Evolutionary conservation across 164 flowering plant genomes (phyloP), one percentile per base, ranked within the genome.

Genomic region (Protea cynaroides): DNA sequence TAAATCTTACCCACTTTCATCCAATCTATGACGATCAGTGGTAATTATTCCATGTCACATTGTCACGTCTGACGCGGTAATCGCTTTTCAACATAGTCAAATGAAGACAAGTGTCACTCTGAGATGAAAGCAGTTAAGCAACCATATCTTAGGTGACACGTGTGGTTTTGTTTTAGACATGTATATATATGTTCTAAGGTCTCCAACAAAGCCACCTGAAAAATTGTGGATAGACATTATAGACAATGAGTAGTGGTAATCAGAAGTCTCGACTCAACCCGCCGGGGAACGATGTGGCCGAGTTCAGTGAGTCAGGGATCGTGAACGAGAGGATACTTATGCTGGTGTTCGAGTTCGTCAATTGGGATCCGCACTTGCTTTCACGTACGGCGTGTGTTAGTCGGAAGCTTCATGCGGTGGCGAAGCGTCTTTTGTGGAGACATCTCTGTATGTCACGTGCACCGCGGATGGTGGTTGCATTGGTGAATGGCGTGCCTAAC

Each of bases 391-490:
- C 94, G 18, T 74, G 86, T n/a, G 88, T 89, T 0, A 82, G 70
- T 70, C 80, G 87, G 40, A 82, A 81, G 70, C 84, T 89, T 9
- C 78, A 81, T 0, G 97, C 96, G 13, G 60, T 89, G 19, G 92
- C 94, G 1, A 78, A 74, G 56, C 79, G 96, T 10, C 43, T 86
- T 0, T 76, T 92, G n/a, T 92, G 97, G 97, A 73, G 82, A 43
- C 79, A 82, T 71, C 79, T 87, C 3, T 89, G 96, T 76, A 25
- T 36, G 19, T 71, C 75, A 60, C 82, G 94, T 7, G 96, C 93
- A 0, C 94, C 92, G 62, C 78, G 77, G 12, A 81, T 89, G 87
- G 72, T 72, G 1, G 56, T 72, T 1, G 53, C 82, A 21, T 61
- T 91, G 58, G 59, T 77, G 12, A 66, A 54, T 52, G 84, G 84